A percentile compares a stretch with the other conserved stretches of the same genome.
Conservation (phyloP, 2,329 filamentous ascomycete genomes). For the Fusarium domesticum region DNA sequence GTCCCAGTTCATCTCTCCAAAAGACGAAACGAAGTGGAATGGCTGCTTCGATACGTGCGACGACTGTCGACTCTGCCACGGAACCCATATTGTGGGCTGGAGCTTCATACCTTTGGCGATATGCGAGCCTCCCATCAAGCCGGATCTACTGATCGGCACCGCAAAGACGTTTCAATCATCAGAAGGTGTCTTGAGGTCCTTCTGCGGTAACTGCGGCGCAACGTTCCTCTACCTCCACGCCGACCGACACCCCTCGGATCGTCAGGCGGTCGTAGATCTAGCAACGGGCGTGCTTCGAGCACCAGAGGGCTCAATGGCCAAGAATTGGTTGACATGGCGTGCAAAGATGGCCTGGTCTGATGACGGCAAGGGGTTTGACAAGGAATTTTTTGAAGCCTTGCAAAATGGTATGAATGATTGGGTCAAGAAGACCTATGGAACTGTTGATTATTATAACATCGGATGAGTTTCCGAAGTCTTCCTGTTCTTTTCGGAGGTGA, state of each 20-base stretch:
- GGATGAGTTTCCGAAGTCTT: slow-evolving; percentile 17
- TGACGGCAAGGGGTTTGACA: slow-evolving; percentile 38
- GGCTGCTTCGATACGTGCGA: slow-evolving; percentile 41
- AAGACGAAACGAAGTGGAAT: slow-evolving; percentile 42
- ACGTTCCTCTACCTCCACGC: slow-evolving; percentile 39
- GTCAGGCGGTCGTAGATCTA: slow-evolving; percentile 40
- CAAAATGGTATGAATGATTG: slow-evolving; percentile 39
- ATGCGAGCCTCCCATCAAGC: slow-evolving; percentile 37
- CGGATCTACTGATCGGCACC: slow-evolving; percentile 41
- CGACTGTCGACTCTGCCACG: slow-evolving; percentile 44
- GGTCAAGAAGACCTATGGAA: slow-evolving; percentile 36
- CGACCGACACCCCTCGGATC: slow-evolving; percentile 27
- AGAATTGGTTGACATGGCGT: slow-evolving; percentile 48
- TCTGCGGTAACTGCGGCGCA: slow-evolving; percentile 47
- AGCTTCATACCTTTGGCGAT: slow-evolving; percentile 38
- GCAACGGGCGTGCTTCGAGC: slow-evolving; percentile 45
- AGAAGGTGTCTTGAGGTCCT: slow-evolving; percentile 38
- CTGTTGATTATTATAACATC: slow-evolving; percentile 28
- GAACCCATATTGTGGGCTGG: slow-evolving; percentile 44
- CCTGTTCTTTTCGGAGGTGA: slow-evolving; percentile 12
- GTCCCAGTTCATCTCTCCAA: slow-evolving; percentile 35
- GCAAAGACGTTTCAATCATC: slow-evolving; percentile 43
- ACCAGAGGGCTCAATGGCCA: slow-evolving; percentile 42
- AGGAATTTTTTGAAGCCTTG: slow-evolving; percentile 35
- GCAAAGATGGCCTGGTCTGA: slow-evolving; percentile 35